Base-by-base conservation (phyloP, 495 filamentous ascomycete species). In the Aspergillus nanangensis region DNA sequence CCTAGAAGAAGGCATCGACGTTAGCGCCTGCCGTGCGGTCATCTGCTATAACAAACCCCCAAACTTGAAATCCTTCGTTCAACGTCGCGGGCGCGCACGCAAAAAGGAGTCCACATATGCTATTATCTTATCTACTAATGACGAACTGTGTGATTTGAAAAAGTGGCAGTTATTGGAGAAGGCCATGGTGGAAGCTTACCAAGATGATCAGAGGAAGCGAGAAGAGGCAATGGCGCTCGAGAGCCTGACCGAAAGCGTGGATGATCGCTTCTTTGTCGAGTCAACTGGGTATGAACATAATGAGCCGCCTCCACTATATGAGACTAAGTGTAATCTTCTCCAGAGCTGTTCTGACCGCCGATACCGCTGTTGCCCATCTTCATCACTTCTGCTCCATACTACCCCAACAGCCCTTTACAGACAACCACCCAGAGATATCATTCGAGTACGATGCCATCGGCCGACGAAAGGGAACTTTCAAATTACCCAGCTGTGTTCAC, bases 1-100 rank as follows among this genome's bases (percentile, higher is more conserved):
- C 1, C 68, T 95, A 0, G 92, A 97, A 63, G 93, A 98, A 65
- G 93, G 92, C 0, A 87, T 98, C 31, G 92, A 96, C 60, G 76
- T 96, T 2, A 83, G 84, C 8, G 81, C 83, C 5, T 96, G 92
- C 60, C 87, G 92, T 54, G 57, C 89, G 24, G 89, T 96, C 10
- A 72, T 96, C n/a, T 93, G 89, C 56, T 95, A 87, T 55, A 80
- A 95, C 48, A 66, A 74, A 31, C 89, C 88, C 3, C 60, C 69
- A 5, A 92, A 85, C 44, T 65, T 95, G 22, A 92, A 91, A 55
- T 86, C 88, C 0, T 96, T 92, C 60, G 80, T 98, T 14, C 92
- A 98, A 60, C 77, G 91, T 17, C 81, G 92, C 13, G 92, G 92
- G 1, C 74, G 93, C 43, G 92, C 92, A 5, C 75, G 93, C 33